Evolutionary conservation across 2,329 filamentous ascomycete genomes (phyloP), one percentile per base, ranked within the genome.

Genomic region (Pseudomassariella vexata): DNA sequence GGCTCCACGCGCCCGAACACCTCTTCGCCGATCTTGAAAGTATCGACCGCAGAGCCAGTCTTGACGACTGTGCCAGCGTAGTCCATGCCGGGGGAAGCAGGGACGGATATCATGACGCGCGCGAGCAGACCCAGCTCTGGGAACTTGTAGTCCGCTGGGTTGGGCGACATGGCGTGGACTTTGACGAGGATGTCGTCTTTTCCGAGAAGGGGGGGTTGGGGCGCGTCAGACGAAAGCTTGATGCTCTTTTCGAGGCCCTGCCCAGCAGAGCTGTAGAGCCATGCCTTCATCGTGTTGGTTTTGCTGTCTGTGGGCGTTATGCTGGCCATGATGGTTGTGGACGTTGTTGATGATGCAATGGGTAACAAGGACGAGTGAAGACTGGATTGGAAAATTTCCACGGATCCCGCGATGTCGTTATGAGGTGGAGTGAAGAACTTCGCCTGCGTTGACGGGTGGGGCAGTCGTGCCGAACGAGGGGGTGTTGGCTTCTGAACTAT

Each of bases 121-220:
- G 63, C 51, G 20, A 61, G 41, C 24, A 66, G 3, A 8, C 58
- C 58, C 4, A 64, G 34, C 30, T 66, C 62, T n/a, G 55, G 45
- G 5, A 68, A 28, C 39, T 73, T 73, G 60, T 63, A 62, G 49
- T 73, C 69, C 35, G 63, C 60, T 0, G 68, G 69, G 45, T 74
- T 73, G 20, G 69, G 48, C 5, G 57, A 51, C 2, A 61, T 56
- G 41, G 59, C 56, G 34, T 55, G 46, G 33, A 73, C 64, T 32
- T 57, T 49, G 30, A 73, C 51, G 25, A 70, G 55, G 30, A 67
- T 50, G 24, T 62, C 44, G 28, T 54, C 50, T n/a, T 24, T 28
- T 18, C 15, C 9, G 7, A 34, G 4, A n/a, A n/a, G n/a, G n/a
- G n/a, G n/a, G 7, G 32, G 32, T 15, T 22, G n/a, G n/a, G 19